phyloP scores from a whole-genome alignment of 2,329 filamentous ascomycete genomes.

The Neopestalotiopsis sp. region DNA sequence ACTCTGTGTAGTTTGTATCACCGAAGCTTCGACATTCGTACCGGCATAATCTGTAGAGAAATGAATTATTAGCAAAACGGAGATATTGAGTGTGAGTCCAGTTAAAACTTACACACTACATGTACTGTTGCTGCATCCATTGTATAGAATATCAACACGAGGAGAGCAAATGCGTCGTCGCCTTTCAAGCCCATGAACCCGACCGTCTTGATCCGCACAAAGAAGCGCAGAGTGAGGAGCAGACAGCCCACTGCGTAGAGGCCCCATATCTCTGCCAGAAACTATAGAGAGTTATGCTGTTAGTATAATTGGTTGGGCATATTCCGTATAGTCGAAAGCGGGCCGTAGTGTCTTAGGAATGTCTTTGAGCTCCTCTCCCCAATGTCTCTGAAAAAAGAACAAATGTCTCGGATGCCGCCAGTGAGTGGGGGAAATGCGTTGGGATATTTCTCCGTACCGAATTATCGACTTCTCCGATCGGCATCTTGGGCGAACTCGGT shows the following conservation, averaged over 20 bases:
- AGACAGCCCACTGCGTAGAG: constrained; percentile 5
- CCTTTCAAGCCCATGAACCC: constrained; percentile 5
- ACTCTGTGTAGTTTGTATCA: constrained; percentile 1
- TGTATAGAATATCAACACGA: constrained; percentile 5
- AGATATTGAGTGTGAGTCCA: neutral
- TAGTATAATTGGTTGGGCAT: neutral
- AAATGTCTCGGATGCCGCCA: neutral
- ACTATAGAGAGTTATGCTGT: neutral
- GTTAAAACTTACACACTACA: constrained; percentile 2
- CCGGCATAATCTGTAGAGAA: constrained; percentile 2
- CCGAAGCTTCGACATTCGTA: constrained; percentile 14
- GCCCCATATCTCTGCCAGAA: constrained; percentile 5
- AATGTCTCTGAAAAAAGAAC: neutral
- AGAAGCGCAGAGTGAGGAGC: constrained; percentile 3
- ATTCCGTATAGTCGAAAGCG: neutral
- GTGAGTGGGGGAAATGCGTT: neutral
- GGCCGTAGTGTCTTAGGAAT: neutral
- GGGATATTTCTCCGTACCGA: constrained; percentile 7
- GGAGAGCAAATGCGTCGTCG: constrained; percentile 5
- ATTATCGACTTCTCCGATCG: constrained; percentile 10
- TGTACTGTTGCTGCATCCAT: constrained; percentile 6
- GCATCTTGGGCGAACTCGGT: constrained; percentile 2
- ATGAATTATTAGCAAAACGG: neutral
- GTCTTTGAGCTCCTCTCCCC: neutral
- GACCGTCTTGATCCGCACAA: neutral